These are phyloP conservation scores for Rugonectria rugulosa DNA, from an alignment of 2,329 filamentous ascomycete species.

Conservation along the genomic window DNA sequence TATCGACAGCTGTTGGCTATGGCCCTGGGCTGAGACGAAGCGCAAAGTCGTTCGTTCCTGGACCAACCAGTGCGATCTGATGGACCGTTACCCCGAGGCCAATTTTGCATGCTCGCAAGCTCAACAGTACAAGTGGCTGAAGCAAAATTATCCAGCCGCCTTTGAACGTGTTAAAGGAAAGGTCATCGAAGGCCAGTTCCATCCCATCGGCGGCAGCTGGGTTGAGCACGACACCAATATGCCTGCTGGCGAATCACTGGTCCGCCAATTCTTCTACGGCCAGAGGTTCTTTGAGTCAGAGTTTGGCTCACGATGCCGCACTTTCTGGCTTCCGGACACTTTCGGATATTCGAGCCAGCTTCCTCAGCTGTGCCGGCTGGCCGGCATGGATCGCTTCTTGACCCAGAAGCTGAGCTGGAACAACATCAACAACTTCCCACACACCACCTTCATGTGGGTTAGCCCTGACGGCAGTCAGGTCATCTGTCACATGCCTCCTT, in stretches of 20 bases:
- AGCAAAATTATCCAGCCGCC: conserved; percentile 84
- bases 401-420: conserved; percentile 99
- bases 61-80: conserved; percentile 94
- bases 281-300: conserved; percentile 94
- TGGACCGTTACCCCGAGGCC: conserved; percentile 94
- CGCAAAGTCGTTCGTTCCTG: conserved; percentile 95
- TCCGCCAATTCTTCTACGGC: conserved; percentile 93
- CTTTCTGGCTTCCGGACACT: conserved; percentile 98
- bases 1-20: conserved; percentile 98
- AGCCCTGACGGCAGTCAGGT: conserved; percentile 95
- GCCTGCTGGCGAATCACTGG: conserved; percentile 92
- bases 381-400: conserved; percentile 96
- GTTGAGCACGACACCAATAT: conserved; percentile 99
- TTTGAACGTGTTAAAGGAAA: conserved; percentile 92
- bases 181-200: conserved; percentile 89
- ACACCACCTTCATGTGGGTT: conserved; percentile 99
- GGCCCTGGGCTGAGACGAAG: conserved; percentile 98
- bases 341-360: conserved; percentile 97
- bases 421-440: conserved; percentile 98
- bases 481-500: conserved; percentile 95
- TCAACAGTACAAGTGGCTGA: conserved; percentile 98
- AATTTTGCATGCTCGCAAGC: conserved; percentile 93
- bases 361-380: conserved; percentile 88
- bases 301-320: conserved; percentile 87
- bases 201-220: conserved; percentile 97